Evolutionary conservation across 2,329 filamentous ascomycete genomes (phyloP), one percentile per base, ranked within the genome.

Genomic region (Penicillium sp.): DNA sequence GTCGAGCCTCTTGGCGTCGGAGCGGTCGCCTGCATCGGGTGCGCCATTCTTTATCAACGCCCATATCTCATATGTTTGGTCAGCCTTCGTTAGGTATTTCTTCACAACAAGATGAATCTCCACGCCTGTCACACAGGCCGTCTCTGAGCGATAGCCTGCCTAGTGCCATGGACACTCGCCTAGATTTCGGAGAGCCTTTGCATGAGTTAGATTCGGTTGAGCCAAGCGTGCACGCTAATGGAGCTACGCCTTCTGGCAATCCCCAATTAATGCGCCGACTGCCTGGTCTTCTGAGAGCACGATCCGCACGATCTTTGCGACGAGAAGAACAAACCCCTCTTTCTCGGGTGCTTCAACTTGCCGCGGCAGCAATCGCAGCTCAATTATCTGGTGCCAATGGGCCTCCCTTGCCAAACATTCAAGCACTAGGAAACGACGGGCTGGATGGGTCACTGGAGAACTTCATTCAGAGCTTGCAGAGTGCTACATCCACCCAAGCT

Each of bases 381-480:
- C 86, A 87, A 54, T 77, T 88, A 37, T 86, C 87, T 61, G 85
- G 85, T n/a, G 81, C 82, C 37, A 78, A 84, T 61, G 80, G 82
- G 46, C 80, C 82, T 55, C 79, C 81, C 3, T 75, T 85, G 47
- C 79, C 83, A 26, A 82, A 85, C 63, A 80, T 84, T 14, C 79
- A 84, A 56, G 79, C 80, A 55, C 69, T 84, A 47, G 81, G 81
- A 3, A 80, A 79, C 33, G 81, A 83, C 57, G 82, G 81, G 14
- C 77, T 86, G 50, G 85, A 87, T 61, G 85, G 84, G 55, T 86
- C 83, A 39, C 81, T 88, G 54, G 83, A 88, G 62, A 84, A 82
- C 54, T 86, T 88, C 60, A 79, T 88, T 25, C 82, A 85, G 62
- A 85, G 84, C 35, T 74, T 88, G 51, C 84, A 87, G 65, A 84